Evolutionary conservation across 2,329 filamentous ascomycete genomes (phyloP), one percentile per base, ranked within the genome.

Genomic region (Helicocarpus griseus): DNA sequence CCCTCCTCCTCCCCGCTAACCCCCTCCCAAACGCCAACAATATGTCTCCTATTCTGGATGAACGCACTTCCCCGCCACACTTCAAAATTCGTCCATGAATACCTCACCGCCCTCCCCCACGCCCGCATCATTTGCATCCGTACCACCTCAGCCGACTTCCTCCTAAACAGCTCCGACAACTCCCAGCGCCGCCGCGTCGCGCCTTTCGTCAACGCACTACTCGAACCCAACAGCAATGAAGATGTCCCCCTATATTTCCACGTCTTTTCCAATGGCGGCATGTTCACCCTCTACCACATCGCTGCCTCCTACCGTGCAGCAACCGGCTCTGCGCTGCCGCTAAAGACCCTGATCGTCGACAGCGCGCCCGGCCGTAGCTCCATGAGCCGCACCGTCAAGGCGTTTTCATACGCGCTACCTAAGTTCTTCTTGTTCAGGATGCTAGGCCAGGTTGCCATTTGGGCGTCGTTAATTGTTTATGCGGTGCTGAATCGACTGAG

Each of bases 261-360:
- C 60, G 62, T 72, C 51, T 78, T 77, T 62, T 77, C 73, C 21
- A 76, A 78, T 53, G 75, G 74, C 24, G 76, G 76, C 14, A 61
- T 69, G 19, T 65, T 68, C 47, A 69, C 69, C 5, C 62, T 66
- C 3, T 62, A 61, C 4, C 60, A 67, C 24, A 54, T 77, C 5
- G 67, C 75, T 2, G 54, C 60, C 14, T 56, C 62, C 8, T 77
- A 73, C 58, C 65, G 57, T 5, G 40, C 56, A 14, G 55, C 57
- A 1, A 71, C 64, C 1, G 65, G 65, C 0, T 52, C 54, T 1
- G 53, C 65, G 4, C 51, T 77, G 4, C 71, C 70, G 2, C 53
- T 73, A 4, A 68, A 65, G 2, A 68, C 66, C 1, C 66, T 72
- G 54, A 55, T 77, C 2, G 54, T 77, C 28, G 75, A 78, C 57